phyloP scores from a whole-genome alignment of 768 basidiomycete genomes.

The Mycena maculata region DNA sequence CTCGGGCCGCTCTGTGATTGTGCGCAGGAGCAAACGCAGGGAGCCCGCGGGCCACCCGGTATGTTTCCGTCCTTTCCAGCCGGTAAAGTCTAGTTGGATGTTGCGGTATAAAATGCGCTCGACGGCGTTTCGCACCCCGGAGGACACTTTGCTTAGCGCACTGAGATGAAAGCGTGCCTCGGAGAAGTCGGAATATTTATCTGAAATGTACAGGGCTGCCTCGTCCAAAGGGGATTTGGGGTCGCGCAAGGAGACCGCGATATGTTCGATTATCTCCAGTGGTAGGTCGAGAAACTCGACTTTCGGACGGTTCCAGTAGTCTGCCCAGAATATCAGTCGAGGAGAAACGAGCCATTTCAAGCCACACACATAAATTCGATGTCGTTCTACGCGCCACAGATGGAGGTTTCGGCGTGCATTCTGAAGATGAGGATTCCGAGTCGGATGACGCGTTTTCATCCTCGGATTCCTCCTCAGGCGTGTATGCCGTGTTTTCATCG shows the following conservation, averaged over 20 bases:
- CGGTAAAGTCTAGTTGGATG: constrained; percentile 44
- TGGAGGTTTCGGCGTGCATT: constrained; percentile 1
- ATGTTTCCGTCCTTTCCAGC: constrained; percentile 47
- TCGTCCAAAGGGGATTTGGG: constrained; percentile 34
- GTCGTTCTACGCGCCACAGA: not conserved
- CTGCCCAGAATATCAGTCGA: not conserved
- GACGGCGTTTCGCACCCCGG: constrained; percentile 34
- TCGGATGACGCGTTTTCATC: constrained; percentile 18
- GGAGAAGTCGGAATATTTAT: constrained; percentile 44
- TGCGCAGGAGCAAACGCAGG: constrained; percentile 41
- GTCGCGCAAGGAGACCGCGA: constrained; percentile 39
- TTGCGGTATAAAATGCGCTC: constrained; percentile 45
- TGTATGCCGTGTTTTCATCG: not conserved
- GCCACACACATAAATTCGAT: constrained; percentile 21
- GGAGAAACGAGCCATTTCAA: not conserved
- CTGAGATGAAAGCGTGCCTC: constrained; percentile 40
- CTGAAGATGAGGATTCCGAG: constrained; percentile 20
- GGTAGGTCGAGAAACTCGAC: constrained; percentile 44
- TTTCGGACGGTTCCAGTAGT: constrained; percentile 31
- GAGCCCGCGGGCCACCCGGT: constrained; percentile 43
- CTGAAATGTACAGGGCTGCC: constrained; percentile 42
- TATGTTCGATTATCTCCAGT: constrained; percentile 43
- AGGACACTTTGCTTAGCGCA: constrained; percentile 40
- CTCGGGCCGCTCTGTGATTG: constrained; percentile 40
- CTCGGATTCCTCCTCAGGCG: constrained; percentile 12